Evolutionary conservation across 2,329 filamentous ascomycete genomes (phyloP).

Genomic region (Xylariaceae sp.): DNA sequence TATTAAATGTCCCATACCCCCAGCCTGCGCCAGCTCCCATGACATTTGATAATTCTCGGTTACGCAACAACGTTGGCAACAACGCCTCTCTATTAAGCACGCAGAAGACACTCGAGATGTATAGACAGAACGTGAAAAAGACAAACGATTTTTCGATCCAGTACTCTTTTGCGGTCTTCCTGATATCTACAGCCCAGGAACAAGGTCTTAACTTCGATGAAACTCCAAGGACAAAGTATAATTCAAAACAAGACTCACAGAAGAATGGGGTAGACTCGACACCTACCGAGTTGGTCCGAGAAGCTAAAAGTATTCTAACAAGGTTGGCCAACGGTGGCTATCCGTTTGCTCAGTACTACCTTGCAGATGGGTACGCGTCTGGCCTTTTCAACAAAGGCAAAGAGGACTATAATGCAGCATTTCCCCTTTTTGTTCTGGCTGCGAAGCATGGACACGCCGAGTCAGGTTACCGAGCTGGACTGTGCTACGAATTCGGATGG

Average conservation of each 20-base stretch:
- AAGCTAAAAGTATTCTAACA: constrained; percentile 86
- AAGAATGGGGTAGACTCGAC: constrained; percentile 38
- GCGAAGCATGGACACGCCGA: constrained; percentile 97
- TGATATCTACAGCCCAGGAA: constrained; percentile 84
- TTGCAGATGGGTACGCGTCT: constrained; percentile 89
- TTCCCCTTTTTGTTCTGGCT: constrained; percentile 85
- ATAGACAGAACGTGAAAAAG: constrained; percentile 94
- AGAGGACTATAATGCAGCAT: constrained; percentile 84
- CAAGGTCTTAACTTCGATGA: constrained; percentile 54
- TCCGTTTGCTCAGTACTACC: constrained; percentile 96
- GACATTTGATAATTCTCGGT: constrained; percentile 71
- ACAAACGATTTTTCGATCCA: constrained; percentile 85
- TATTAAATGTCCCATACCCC: constrained; percentile 67
- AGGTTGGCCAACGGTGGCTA: constrained; percentile 81
- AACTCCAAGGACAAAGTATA: constrained; percentile 40
- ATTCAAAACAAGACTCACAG: constrained; percentile 37
- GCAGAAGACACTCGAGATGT: constrained; percentile 96
- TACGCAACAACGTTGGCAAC: constrained; percentile 74
- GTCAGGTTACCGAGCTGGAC: constrained; percentile 83
- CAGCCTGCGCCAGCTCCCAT: constrained; percentile 66
- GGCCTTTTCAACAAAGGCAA: constrained; percentile 94
- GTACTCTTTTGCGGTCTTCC: constrained; percentile 93
- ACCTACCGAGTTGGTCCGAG: constrained; percentile 67
- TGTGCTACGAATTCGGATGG: constrained; percentile 99
- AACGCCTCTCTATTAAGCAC: constrained; percentile 88